A percentile compares a stretch with the other conserved stretches of the same genome.
Evolutionary conservation across 2,329 filamentous ascomycete genomes (phyloP).

Genomic region (Capronia americana): DNA sequence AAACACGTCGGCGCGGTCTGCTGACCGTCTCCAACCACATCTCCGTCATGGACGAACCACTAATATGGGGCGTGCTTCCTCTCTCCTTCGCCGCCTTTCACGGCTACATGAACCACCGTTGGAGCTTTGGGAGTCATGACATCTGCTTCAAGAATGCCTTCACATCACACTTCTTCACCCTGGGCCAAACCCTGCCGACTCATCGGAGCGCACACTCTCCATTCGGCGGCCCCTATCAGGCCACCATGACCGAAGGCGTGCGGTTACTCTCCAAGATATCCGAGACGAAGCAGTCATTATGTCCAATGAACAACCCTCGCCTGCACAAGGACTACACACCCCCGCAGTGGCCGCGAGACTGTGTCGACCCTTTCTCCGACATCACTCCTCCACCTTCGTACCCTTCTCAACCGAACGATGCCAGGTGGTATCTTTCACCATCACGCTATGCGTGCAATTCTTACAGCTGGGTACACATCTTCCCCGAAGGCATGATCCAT

Average conservation of each 20-base stretch:
- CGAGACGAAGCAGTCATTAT: slow-evolving; percentile 46
- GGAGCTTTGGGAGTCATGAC: slow-evolving; percentile 90
- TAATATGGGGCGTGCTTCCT: slow-evolving; percentile 91
- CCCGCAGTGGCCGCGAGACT: slow-evolving; percentile 57
- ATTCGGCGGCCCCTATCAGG: slow-evolving; percentile 85
- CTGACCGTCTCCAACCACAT: slow-evolving; percentile 94
- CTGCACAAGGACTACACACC: slow-evolving; percentile 50
- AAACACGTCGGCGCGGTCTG: slow-evolving; percentile 73
- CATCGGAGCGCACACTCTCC: slow-evolving; percentile 80
- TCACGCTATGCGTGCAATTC: slow-evolving; percentile 72
- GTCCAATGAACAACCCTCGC: slow-evolving; percentile 26
- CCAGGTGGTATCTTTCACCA: slow-evolving; percentile 72
- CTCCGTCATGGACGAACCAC: slow-evolving; percentile 90
- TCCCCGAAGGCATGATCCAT: slow-evolving; percentile 93
- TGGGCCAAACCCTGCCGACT: slow-evolving; percentile 88
- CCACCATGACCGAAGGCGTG: slow-evolving; percentile 84
- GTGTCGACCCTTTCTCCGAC: slow-evolving; percentile 56
- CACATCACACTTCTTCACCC: slow-evolving; percentile 76
- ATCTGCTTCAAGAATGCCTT: slow-evolving; percentile 87
- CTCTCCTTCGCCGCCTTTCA: slow-evolving; percentile 73
- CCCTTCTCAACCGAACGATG: slow-evolving; percentile 64
- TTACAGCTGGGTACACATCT: slow-evolving; percentile 89
- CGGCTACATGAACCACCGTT: slow-evolving; percentile 72
- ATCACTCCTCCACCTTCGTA: slow-evolving; percentile 47
- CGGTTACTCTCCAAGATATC: slow-evolving; percentile 72